A percentile compares a stretch with the other conserved stretches of the same genome.
These are phyloP conservation scores for Parafenestella ontariensis DNA, from an alignment of 2,329 filamentous ascomycete genomes.

Conservation along the genomic window DNA sequence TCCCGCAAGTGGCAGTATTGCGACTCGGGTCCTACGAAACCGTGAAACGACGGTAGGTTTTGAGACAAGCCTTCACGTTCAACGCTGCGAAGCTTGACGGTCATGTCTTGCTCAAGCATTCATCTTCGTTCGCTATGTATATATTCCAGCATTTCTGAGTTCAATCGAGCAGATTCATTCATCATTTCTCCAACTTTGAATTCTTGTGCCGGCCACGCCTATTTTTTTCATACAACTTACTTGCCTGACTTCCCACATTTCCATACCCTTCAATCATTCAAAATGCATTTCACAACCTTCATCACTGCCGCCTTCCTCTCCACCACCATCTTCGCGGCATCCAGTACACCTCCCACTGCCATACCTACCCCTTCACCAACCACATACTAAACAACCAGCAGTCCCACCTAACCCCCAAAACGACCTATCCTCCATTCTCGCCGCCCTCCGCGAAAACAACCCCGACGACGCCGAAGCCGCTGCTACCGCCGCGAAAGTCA, in stretches of 20 bases:
- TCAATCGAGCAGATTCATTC: slow-evolving; percentile 13
- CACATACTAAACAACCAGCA: slow-evolving; percentile 7
- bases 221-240: slow-evolving; percentile 12
- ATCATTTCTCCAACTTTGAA: too few relatives aligned
- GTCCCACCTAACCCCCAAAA: slow-evolving; percentile 26
- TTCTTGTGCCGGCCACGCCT: slow-evolving; percentile 40
- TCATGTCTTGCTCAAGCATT: slow-evolving; percentile 1
- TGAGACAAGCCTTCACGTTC: slow-evolving; percentile 30
- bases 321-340: slow-evolving; percentile 31
- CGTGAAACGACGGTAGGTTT: slow-evolving; percentile 33
- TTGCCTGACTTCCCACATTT: slow-evolving; percentile 1
- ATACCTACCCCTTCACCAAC: background rate
- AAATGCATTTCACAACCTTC: slow-evolving; percentile 39
- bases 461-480: slow-evolving; percentile 36
- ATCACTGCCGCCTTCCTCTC: slow-evolving; percentile 35
- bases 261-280: slow-evolving; percentile 19
- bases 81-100: slow-evolving; percentile 18
- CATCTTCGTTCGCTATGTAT: slow-evolving; percentile 12
- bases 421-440: slow-evolving; percentile 36
- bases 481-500: slow-evolving; percentile 33
- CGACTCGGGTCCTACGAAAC: slow-evolving; percentile 18
- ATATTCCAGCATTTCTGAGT: slow-evolving; percentile 15
- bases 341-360: slow-evolving; percentile 12
- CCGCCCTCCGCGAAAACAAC: slow-evolving; percentile 37
- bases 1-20: slow-evolving; percentile 2